These are phyloP conservation scores for Globisporangium splendens DNA, from an alignment of 352 stramenopile genomes.

Conservation along the genomic window DNA sequence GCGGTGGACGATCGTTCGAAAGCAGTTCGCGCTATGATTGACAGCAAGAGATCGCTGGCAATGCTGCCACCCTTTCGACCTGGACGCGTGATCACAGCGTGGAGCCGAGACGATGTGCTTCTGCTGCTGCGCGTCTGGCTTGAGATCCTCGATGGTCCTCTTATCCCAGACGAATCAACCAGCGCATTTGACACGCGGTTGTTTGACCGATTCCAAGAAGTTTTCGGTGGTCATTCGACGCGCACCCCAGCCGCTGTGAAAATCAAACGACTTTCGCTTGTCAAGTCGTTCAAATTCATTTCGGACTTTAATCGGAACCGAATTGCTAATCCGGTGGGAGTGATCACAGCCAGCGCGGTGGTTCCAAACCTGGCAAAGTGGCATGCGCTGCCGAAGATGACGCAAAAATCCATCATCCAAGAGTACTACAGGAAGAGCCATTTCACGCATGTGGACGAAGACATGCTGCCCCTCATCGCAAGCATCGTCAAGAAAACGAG, in stretches of 20 bases:
- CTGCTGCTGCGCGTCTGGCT: slow-evolving; percentile 13
- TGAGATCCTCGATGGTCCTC: slow-evolving; percentile 7
- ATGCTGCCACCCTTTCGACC: no score
- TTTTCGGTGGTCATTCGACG: not conserved
- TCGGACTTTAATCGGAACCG: slow-evolving; percentile 10
- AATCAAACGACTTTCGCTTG: slow-evolving; percentile 18
- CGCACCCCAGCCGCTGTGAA: slow-evolving; percentile 10
- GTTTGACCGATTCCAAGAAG: slow-evolving; percentile 7
- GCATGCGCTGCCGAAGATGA: slow-evolving; percentile 11
- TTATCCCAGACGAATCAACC: slow-evolving; percentile 1
- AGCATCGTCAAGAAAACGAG: slow-evolving; percentile 12
- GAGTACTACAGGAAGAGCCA: slow-evolving; percentile 17
- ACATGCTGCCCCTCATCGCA: slow-evolving; percentile 10
- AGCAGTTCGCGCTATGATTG: no score
- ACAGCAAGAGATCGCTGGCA: not conserved
- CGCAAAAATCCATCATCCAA: slow-evolving; percentile 5
- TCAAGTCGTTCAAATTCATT: slow-evolving; percentile 18
- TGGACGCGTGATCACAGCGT: not conserved
- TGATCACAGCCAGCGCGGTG: not conserved
- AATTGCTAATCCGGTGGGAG: slow-evolving; percentile 2
- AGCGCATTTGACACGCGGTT: slow-evolving; percentile 10
- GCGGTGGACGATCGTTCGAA: no score
- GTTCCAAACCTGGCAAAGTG: not conserved
- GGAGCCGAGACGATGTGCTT: slow-evolving; percentile 10
- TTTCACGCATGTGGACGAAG: slow-evolving; percentile 16